Base-by-base conservation (phyloP, 2,329 filamentous ascomycete genomes). In the Colletotrichum nymphaeae region DNA sequence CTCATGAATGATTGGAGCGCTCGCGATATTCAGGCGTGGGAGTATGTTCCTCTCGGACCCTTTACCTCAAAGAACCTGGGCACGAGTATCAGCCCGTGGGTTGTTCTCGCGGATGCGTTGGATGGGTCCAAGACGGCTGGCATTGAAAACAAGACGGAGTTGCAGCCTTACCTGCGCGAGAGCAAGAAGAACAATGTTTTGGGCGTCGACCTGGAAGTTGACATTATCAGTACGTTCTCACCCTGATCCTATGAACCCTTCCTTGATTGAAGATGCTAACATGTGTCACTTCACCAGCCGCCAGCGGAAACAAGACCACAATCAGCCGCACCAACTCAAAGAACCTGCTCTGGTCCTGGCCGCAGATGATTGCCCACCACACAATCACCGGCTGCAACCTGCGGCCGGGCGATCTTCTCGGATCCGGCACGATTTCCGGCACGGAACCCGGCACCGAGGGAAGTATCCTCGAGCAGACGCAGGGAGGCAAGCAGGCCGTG, bases 301-400 rank as follows among this genome's bases (percentile, higher is more conserved):
- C 79, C 42, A 73, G 75, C 11, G 82, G 81, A 4, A 75, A 79
- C 58, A 82, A 78, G 58, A 81, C 77, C 1, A 74, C 72, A 24
- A 75, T 74, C 72, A 77, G 67, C 74, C 74, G 35, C 69, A 78
- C 73, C 55, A 84, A 78, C 62, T 80, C 82, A 1, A 80, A 76
- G 24, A 81, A 86, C 63, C 85, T 97, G 1, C 86, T 96, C 1
- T 97, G 91, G 88, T 95, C 93, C 0, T 97, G 95, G 84, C 89
- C 93, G 0, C 94, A 97, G 80, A 95, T 96, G 93, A 85, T 97
- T 42, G 89, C 94, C 0, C 94, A 97, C 81, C 94, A 97, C 81
- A 92, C 93, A 3, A 89, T 94, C 71, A 93, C 91, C 0, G 94
- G 94, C 7, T 97, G 94, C 81, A 91, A 92, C 8, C 87, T 97